Conservation (phyloP, 345 rosid genomes). For the Brassica carinata region DNA sequence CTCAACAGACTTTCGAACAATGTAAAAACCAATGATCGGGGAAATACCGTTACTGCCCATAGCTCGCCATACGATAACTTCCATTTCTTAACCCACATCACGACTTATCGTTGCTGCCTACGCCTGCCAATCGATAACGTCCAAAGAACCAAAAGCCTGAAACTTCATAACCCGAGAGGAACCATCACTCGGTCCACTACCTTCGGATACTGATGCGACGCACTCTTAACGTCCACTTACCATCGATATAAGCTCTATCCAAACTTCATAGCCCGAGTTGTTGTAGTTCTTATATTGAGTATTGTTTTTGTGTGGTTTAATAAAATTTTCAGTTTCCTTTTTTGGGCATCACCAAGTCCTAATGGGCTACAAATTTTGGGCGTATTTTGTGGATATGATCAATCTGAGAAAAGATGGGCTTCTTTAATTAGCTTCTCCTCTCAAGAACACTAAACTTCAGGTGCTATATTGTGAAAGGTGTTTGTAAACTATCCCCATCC, state of each 20-base stretch:
- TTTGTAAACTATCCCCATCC: neutral
- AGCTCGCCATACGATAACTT: too few species aligned
- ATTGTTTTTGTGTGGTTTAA: neutral
- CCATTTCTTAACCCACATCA: too few species aligned
- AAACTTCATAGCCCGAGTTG: neutral
- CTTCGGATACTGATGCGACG: too few species aligned
- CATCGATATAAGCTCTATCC: too few species aligned
- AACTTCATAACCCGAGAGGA: too few species aligned
- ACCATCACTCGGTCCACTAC: too few species aligned
- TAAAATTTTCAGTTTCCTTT: neutral
- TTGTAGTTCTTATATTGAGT: slow-evolving; percentile 11
- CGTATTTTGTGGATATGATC: neutral
- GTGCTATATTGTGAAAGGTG: neutral
- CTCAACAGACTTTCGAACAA: neutral
- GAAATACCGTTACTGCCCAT: too few species aligned
- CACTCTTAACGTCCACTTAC: too few species aligned
- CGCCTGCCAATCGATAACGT: too few species aligned
- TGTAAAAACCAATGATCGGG: too few species aligned
- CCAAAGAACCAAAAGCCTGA: too few species aligned
- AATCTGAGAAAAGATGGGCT: neutral
- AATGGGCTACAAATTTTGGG: neutral
- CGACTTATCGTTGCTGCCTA: too few species aligned
- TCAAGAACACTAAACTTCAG: neutral
- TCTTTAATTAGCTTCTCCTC: neutral
- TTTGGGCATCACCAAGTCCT: neutral